Evolutionary conservation across 371 early-diverging fungal species (phyloP), one percentile per base, ranked within the genome.

Genomic region (Circinella umbellata): DNA sequence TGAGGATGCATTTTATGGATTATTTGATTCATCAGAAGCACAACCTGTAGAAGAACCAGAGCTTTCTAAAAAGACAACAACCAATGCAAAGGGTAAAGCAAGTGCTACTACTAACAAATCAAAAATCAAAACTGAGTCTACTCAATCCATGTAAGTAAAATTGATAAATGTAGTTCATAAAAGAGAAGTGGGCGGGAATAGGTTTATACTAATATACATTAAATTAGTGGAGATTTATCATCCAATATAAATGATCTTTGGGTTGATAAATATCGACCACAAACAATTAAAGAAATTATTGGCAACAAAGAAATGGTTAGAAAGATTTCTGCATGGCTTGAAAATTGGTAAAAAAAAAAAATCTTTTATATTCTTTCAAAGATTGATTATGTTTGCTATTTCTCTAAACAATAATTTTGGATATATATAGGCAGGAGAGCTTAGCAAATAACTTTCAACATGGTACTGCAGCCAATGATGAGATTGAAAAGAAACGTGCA

Each of bases 251-350:
- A 62, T 4, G n/a, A 81, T 4, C 72, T 97, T 34, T 99, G 99
- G 99, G 94, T 96, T 3, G 99, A 96, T 46, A 99, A 98, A 77
- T 99, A 99, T 81, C 90, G 90, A 73, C 99, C 99, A 2, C 88
- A 77, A 61, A 79, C 74, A 10, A 79, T 92, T 34, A 78, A 86
- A 18, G 99, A 99, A 4, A 80, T 99, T 34, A 86, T 97, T 71
- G 99, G 99, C 9, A 99, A 99, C 81, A 93, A 92, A 70, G 76
- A 78, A 18, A 74, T 76, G 11, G 81, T 97, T n/a, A 77, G 91
- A 68, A 80, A 80, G 20, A 79, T 99, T 17, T 73, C 87, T 18
- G 78, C 73, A 39, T 99, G 95, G 95, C 87, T 99, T 9, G 66
- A 77, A 61, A 74, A 72, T 4, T 95, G 92, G 94, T 92, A 83